phyloP scores from a whole-genome alignment of 495 filamentous ascomycete genomes.

The Aspergillus bridgeri region DNA sequence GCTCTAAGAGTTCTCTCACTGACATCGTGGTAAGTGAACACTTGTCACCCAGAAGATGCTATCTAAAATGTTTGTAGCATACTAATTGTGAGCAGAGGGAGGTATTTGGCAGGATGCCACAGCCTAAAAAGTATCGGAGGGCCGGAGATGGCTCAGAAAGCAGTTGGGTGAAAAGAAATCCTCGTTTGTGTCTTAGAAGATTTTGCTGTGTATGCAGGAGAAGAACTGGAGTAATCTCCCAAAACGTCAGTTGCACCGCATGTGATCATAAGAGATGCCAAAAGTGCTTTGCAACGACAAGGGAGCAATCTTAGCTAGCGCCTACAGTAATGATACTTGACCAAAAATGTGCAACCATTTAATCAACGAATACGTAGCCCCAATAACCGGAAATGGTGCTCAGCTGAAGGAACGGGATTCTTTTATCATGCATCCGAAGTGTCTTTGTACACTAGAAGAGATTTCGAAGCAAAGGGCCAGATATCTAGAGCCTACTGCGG shows the following conservation, averaged over 20 bases:
- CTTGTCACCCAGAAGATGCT: too few relatives aligned
- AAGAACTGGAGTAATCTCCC: not conserved
- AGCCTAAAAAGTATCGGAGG: not conserved
- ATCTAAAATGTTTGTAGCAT: too few relatives aligned
- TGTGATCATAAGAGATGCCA: not conserved
- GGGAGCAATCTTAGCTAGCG: not conserved
- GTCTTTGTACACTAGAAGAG: not conserved
- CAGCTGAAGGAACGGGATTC: too few relatives aligned
- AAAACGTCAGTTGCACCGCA: not conserved
- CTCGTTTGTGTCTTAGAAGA: not conserved
- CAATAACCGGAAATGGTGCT: too few relatives aligned
- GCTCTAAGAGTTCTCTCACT: too few relatives aligned
- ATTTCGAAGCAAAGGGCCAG: not conserved
- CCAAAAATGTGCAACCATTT: too few relatives aligned
- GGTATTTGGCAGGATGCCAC: too few relatives aligned
- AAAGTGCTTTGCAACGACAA: conserved; percentile 1
- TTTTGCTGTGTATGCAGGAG: not conserved
- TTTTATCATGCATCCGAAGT: too few relatives aligned
- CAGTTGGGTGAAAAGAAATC: not conserved
- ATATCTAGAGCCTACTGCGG: not conserved
- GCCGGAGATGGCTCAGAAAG: not conserved
- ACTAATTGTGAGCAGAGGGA: too few relatives aligned
- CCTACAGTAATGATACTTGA: too few relatives aligned
- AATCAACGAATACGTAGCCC: too few relatives aligned
- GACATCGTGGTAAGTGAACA: too few relatives aligned